Percentiles rank a stretch among this genome's conserved stretches.
phyloP scores from a whole-genome alignment of 805 yeast species.

The Starmerella etchellsii region DNA sequence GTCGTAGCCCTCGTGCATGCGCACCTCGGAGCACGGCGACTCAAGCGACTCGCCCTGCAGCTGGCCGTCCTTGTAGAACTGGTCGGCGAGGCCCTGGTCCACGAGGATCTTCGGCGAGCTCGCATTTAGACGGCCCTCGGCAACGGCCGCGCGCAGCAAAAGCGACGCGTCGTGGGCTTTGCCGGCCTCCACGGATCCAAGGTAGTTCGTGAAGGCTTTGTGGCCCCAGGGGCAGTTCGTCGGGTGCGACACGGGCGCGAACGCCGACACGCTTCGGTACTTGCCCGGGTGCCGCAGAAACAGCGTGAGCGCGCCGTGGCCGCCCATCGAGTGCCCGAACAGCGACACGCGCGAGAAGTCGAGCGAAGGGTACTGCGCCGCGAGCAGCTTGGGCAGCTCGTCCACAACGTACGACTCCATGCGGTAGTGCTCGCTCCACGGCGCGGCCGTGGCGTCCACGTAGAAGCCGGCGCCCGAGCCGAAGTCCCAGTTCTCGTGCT shows the following conservation, averaged over 20 bases:
- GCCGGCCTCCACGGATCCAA: constrained; percentile 50
- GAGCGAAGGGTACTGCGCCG: constrained; percentile 29
- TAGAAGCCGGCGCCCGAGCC: constrained; percentile 96
- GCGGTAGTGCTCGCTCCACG: constrained; percentile 59
- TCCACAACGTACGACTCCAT: constrained; percentile 75
- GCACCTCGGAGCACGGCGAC: constrained; percentile 47
- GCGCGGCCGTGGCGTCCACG: constrained; percentile 64
- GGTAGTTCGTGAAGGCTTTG: constrained; percentile 67
- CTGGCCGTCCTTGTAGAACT: constrained; percentile 51
- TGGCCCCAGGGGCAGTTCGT: constrained; percentile 71
- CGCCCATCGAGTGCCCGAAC: constrained; percentile 99
- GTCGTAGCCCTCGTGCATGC: constrained; percentile 70
- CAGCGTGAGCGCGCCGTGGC: constrained; percentile 77
- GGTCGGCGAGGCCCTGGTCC: constrained; percentile 71
- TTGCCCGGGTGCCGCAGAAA: constrained; percentile 54
- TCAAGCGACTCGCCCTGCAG: constrained; percentile 64
- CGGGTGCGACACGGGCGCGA: constrained; percentile 84
- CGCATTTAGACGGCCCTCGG: constrained; percentile 20
- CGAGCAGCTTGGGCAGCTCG: constrained; percentile 51
- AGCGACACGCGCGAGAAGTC: constrained; percentile 52
- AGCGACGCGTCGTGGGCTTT: constrained; percentile 70
- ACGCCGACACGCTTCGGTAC: constrained; percentile 74
- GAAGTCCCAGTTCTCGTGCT: constrained; percentile 73
- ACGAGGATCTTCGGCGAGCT: constrained; percentile 37
- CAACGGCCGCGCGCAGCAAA: constrained; percentile 36